Base-by-base conservation (phyloP, 2,329 filamentous ascomycete species). In the Fusarium papillatum region DNA sequence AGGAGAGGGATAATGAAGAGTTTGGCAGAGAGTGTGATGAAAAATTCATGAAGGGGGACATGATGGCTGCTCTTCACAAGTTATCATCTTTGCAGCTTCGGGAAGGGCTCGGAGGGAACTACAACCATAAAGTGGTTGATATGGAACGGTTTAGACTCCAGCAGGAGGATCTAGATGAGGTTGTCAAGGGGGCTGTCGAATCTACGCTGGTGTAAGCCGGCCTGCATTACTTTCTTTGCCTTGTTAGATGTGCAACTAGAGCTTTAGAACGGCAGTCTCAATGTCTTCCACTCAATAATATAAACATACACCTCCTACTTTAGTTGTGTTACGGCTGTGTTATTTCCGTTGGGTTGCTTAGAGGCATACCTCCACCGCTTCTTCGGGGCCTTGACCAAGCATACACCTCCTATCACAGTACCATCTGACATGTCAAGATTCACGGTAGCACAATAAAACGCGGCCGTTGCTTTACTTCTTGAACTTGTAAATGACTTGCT, bases 51-150 rank as follows among this genome's bases (percentile, higher is more conserved):
- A 71, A 75, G 34, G 74, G 71, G 31, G 83, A 76, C 57, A 5
- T 34, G 55, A 67, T 69, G 66, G 64, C 70, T 16, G 64, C 67
- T 74, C 81, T 59, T 69, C 55, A 48, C 31, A 79, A 61, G 62
- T 76, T 82, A n/a, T 81, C 81, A 41, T 77, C 79, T 2, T 76
- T 80, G 26, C 76, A 81, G 16, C 80, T 84, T 64, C 74, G 78
- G 24, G 76, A 82, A 38, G 80, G 82, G 3, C 78, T 77, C 29
- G 82, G 83, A 4, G 83, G 82, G 5, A 79, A 83, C 57, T 83
- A 80, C 65, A 79, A 75, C 60, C 72, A 78, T 41, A 83, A 83
- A 72, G 69, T 82, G 9, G 69, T 82, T 13, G 76, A 82, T 36
- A 69, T 81, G 60, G 63, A 68, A 39, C 70, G 73, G 55, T 72